Conservation (phyloP, 352 stramenopile species). For the Globisporangium canariense region DNA sequence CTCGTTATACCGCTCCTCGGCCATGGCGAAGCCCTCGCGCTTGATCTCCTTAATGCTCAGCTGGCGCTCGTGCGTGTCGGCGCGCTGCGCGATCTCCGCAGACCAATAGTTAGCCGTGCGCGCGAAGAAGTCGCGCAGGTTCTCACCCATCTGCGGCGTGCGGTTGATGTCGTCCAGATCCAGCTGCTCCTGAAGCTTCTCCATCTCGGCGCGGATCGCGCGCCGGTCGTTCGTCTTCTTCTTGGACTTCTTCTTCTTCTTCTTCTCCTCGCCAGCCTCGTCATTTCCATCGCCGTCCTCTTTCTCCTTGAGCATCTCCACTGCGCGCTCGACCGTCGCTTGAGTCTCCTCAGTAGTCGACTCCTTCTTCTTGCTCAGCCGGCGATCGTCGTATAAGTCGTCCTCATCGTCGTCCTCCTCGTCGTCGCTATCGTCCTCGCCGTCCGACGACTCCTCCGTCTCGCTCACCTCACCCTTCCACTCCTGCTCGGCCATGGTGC, state of each 20-base stretch:
- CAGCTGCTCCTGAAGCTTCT: slow-evolving; percentile 80
- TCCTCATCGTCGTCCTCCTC: slow-evolving; percentile 58
- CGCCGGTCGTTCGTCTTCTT: slow-evolving; percentile 67
- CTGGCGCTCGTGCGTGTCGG: slow-evolving; percentile 65
- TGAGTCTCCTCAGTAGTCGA: slow-evolving; percentile 20
- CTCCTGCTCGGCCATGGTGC: slow-evolving; percentile 92
- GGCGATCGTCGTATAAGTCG: slow-evolving; percentile 22
- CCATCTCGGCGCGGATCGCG: slow-evolving; percentile 74
- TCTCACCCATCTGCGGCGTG: slow-evolving; percentile 81
- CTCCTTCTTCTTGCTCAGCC: slow-evolving; percentile 19
- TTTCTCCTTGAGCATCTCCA: slow-evolving; percentile 61
- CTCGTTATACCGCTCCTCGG: slow-evolving; percentile 77
- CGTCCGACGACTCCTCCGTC: slow-evolving; percentile 83
- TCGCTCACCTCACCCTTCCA: slow-evolving; percentile 87
- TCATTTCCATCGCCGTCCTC: slow-evolving; percentile 25
- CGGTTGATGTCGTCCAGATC: slow-evolving; percentile 60
- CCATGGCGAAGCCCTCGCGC: slow-evolving; percentile 72
- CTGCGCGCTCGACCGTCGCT: slow-evolving; percentile 45
- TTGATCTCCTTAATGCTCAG: slow-evolving; percentile 87
- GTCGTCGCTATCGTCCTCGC: slow-evolving; percentile 72
- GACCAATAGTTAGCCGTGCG: slow-evolving; percentile 76
- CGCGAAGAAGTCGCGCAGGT: slow-evolving; percentile 86
- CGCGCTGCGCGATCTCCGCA: slow-evolving; percentile 45
- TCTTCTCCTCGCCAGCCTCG: slow-evolving; percentile 22
- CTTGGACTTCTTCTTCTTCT: slow-evolving; percentile 54